Percentiles rank a stretch among this genome's conserved stretches.
Evolutionary conservation across 495 filamentous ascomycete species (phyloP).

Genomic region (Durotheca rogersii): DNA sequence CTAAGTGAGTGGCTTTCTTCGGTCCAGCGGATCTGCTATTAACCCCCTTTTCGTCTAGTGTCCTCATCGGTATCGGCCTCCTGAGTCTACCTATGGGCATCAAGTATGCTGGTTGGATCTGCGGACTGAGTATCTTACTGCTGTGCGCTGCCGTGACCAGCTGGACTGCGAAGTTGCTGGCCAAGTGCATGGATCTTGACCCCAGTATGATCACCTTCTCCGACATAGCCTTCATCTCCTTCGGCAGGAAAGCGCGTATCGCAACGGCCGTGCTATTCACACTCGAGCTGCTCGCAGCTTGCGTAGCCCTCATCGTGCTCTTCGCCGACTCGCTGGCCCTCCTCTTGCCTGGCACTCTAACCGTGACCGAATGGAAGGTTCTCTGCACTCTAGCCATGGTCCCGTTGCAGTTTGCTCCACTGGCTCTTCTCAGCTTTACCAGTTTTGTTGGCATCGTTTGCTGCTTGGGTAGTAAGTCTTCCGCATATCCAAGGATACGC

Average conservation of each 20-base stretch:
- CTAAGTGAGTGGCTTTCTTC: constrained; percentile 56
- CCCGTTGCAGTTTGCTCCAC: constrained; percentile 81
- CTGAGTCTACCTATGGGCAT: constrained; percentile 86
- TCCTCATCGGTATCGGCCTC: constrained; percentile 87
- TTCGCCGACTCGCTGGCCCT: constrained; percentile 88
- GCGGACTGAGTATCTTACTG: constrained; percentile 73
- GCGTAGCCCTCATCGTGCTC: constrained; percentile 87
- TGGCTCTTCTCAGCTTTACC: constrained; percentile 83
- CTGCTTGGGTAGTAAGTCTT: constrained; percentile 75
- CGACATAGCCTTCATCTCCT: constrained; percentile 89
- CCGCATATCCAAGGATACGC: constrained; percentile 6
- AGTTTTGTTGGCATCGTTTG: constrained; percentile 88
- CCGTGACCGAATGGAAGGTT: constrained; percentile 78
- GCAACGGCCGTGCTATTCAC: constrained; percentile 83
- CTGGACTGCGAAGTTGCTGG: constrained; percentile 84
- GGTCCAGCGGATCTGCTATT: constrained; percentile 8
- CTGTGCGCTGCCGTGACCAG: constrained; percentile 72
- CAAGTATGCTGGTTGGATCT: constrained; percentile 87
- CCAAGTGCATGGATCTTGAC: constrained; percentile 87
- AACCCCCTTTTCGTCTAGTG: constrained; percentile 41
- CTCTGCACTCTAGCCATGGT: constrained; percentile 78
- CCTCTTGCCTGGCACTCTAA: constrained; percentile 68
- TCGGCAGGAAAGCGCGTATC: constrained; percentile 78
- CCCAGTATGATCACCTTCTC: constrained; percentile 77
- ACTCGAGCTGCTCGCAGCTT: constrained; percentile 82